A percentile compares a stretch with the other conserved stretches of the same genome.
Evolutionary conservation across 2,329 filamentous ascomycete species (phyloP).

Genomic region (Ophiosphaerella korrae): DNA sequence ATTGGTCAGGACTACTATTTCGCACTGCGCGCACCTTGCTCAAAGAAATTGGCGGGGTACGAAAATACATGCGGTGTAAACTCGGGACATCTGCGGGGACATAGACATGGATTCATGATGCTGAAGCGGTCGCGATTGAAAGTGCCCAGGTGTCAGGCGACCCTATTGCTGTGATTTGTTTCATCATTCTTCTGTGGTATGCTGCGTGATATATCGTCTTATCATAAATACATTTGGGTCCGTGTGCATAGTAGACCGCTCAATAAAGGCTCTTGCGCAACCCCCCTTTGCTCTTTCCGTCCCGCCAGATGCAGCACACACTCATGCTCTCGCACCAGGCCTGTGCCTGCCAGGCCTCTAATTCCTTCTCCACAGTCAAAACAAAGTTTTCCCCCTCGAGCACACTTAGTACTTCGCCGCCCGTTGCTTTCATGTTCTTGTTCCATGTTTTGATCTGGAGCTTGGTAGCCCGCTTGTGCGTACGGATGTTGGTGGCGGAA

Average conservation of each 20-base stretch:
- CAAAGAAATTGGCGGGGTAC: too few species aligned
- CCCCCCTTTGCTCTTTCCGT: constrained; percentile 44
- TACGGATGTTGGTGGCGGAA: constrained; percentile 25
- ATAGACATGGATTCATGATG: too few species aligned
- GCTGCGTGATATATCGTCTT: too few species aligned
- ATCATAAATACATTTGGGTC: neutral
- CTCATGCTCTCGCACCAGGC: constrained; percentile 89
- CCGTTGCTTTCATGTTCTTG: constrained; percentile 18
- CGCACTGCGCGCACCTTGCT: too few species aligned
- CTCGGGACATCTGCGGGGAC: too few species aligned
- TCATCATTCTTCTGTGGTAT: too few species aligned
- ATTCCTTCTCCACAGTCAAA: constrained; percentile 32
- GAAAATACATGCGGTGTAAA: too few species aligned
- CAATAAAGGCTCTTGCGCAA: constrained; percentile 28
- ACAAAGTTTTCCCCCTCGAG: constrained; percentile 20
- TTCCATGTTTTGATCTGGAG: constrained; percentile 39
- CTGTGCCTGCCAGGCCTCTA: constrained; percentile 67
- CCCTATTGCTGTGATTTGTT: too few species aligned
- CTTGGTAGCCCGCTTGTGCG: constrained; percentile 34
- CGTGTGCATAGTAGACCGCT: neutral
- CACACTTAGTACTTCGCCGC: constrained; percentile 14
- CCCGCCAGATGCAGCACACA: constrained; percentile 79
- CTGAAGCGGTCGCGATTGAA: too few species aligned
- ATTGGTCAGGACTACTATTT: neutral
- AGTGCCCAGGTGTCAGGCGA: too few species aligned